Conservation (phyloP, 83 land plant species). For the Isoetes engelmannii region DNA sequence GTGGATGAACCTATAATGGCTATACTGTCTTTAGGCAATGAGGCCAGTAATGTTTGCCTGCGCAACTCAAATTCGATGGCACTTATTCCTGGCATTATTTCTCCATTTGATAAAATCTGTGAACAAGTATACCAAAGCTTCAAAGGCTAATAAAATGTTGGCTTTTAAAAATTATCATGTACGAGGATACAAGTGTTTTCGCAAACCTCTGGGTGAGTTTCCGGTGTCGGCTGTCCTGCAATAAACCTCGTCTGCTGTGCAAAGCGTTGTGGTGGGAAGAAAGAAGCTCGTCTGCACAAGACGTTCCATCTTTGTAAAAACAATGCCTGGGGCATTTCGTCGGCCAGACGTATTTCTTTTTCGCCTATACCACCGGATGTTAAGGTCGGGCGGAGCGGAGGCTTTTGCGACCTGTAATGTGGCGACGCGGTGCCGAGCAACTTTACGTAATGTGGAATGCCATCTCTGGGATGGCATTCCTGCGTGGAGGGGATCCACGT, state of each 20-base stretch:
- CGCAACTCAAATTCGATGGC: constrained; percentile 51
- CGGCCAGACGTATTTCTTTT: no score
- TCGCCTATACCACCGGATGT: no score
- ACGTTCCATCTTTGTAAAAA: no score
- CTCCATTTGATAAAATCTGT: constrained; percentile 59
- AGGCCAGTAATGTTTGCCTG: constrained; percentile 51
- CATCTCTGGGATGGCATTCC: no score
- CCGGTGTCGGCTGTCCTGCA: constrained; percentile 54
- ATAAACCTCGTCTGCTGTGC: constrained; percentile 15
- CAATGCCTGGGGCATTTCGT: no score
- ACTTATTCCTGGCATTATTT: constrained; percentile 68
- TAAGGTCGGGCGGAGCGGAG: no score
- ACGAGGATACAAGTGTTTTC: not conserved
- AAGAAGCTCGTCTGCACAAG: no score
- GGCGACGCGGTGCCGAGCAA: no score
- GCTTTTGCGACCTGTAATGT: no score
- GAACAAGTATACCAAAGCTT: not conserved
- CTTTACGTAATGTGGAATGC: no score
- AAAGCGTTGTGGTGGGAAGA: no score
- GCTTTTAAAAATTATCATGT: not conserved
- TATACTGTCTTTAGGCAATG: constrained; percentile 65
- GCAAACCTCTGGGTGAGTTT: constrained; percentile 49
- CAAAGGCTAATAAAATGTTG: constrained; percentile 8
- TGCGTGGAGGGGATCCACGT: no score
- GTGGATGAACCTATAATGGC: constrained; percentile 72